Evolutionary conservation across 345 rosid genomes (phyloP), one percentile per base, ranked within the genome.

Genomic region (Triadica sebifera): DNA sequence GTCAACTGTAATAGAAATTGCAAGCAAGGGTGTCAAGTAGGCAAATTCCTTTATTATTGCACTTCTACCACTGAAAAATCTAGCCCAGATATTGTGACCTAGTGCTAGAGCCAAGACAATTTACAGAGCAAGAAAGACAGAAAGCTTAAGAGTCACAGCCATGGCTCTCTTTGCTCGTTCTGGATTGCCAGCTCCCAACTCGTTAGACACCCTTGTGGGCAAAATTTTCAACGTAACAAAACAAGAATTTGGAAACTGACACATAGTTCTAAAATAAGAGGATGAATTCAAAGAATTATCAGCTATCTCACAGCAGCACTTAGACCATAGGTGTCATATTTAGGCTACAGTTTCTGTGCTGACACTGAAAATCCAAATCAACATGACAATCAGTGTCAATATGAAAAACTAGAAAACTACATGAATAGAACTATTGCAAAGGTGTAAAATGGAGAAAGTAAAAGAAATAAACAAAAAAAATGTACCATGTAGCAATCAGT

Each of bases 261-360:
- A 29, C 34, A 29, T 9, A 68, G 25, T n/a, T 22, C 19, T 29
- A 12, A 38, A 53, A 49, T 25, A 38, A 20, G 24, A n/a, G 16
- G 4, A 10, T 46, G 15, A 24, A 12, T 22, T 19, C 8, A n/a
- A n/a, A 8, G 3, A 34, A 45, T 20, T 61, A 6, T 6, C 38
- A 50, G 38, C 90, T 69, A 93, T 97, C 98, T 91, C 66, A 88
- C 93, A 37, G 93, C 90, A 51, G 97, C 93, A 75, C 93, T 86
- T 4, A 94, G 87, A 12, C 98, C 97, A 10, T 85, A 88, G 16
- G 85, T 83, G n/a, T 49, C 86, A 78, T 91, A 89, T 88, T 84
- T 77, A 92, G 58, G 93, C 83, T 52, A 90, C 70, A 0, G 85
- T 11, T 78, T 89, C 91, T 1, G 91, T 89, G 69, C 85, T 88